Evolutionary conservation across 345 rosid species (phyloP).

Genomic region (Arabis alpina): DNA sequence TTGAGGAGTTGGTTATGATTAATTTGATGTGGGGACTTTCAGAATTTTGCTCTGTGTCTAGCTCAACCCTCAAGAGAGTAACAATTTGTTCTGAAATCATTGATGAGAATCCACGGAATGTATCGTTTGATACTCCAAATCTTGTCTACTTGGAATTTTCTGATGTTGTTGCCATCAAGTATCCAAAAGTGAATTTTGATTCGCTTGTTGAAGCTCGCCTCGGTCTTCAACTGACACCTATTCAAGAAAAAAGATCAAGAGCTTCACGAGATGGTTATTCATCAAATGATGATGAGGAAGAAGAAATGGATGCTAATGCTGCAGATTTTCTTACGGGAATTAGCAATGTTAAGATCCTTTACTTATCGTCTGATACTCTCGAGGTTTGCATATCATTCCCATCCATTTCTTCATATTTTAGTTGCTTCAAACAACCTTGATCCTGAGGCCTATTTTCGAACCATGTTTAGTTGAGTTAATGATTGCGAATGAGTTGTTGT

Average conservation of each 20-base stretch:
- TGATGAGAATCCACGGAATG: background rate
- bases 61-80: background rate
- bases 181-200: background rate
- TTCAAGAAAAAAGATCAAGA: conserved; percentile 9
- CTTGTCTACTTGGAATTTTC: conserved; percentile 1
- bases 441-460: too few species aligned
- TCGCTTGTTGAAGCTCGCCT: conserved; percentile 17
- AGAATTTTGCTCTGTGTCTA: background rate
- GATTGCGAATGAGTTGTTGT: background rate
- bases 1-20: too few species aligned
- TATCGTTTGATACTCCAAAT: conserved; percentile 22
- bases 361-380: conserved; percentile 31
- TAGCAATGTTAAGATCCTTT: conserved; percentile 30
- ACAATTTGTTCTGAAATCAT: background rate
- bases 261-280: conserved; percentile 8
- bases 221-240: background rate
- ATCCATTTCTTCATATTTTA: background rate
- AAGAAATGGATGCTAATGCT: background rate
- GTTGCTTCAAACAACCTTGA: too few species aligned
- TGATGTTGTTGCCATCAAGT: background rate
- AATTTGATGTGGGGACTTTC: background rate
- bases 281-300: too few species aligned
- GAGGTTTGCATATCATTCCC: conserved; percentile 26
- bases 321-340: conserved; percentile 19
- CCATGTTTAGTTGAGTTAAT: too few species aligned